Evolutionary conservation across 2,329 filamentous ascomycete species (phyloP).

Genomic region (Sarocladium oryzae): DNA sequence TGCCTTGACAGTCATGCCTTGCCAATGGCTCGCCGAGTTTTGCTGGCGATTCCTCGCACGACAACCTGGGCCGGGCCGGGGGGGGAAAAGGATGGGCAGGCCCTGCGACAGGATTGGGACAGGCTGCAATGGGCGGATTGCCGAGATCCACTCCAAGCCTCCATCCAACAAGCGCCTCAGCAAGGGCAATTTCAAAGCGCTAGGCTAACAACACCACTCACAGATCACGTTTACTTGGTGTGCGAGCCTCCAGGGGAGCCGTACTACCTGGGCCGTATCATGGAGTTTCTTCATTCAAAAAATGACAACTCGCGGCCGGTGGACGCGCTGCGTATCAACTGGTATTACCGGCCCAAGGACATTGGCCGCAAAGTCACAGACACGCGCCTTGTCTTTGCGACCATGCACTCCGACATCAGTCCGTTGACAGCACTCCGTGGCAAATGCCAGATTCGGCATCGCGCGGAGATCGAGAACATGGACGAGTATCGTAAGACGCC

Average conservation of each 20-base stretch:
- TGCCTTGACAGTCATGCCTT: neutral
- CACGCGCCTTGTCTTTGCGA: constrained; percentile 85
- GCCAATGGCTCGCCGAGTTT: neutral
- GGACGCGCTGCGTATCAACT: constrained; percentile 88
- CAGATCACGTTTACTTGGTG: constrained; percentile 84
- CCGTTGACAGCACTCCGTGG: constrained; percentile 88
- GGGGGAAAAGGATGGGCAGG: constrained; percentile 1
- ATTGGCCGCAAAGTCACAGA: constrained; percentile 89
- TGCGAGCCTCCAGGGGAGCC: constrained; percentile 97
- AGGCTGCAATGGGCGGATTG: constrained; percentile 9
- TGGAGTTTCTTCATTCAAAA: constrained; percentile 88
- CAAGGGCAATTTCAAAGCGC: constrained; percentile 13
- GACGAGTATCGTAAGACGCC: constrained; percentile 78
- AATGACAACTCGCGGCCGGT: constrained; percentile 68
- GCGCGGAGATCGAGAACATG: constrained; percentile 75
- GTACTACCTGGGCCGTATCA: constrained; percentile 94
- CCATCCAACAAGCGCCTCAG: constrained; percentile 8
- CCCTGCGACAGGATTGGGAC: constrained; percentile 5
- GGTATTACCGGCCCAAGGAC: constrained; percentile 96
- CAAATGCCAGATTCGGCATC: constrained; percentile 86
- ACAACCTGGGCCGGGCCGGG: constrained; percentile 3
- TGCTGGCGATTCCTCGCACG: constrained; percentile 6
- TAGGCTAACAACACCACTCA: constrained; percentile 23
- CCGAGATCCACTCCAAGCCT: constrained; percentile 13
- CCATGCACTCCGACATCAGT: constrained; percentile 97